Conservation (phyloP, 371 early-diverging fungal genomes). For the Lichtheimia ramosa region DNA sequence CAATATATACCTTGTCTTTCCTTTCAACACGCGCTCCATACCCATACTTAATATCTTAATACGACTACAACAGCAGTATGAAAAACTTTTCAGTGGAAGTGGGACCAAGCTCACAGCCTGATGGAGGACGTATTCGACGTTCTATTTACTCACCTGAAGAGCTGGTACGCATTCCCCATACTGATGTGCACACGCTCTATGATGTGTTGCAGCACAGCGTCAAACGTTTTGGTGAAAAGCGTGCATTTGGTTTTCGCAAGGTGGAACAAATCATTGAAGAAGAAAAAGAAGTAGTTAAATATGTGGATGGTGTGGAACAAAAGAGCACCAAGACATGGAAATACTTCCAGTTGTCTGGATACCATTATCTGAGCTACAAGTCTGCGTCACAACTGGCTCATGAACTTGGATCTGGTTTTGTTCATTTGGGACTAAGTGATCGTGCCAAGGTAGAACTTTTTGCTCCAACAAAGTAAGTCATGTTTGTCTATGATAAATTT, state of each 20-base stretch:
- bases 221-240: conserved; percentile 42
- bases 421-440: conserved; percentile 62
- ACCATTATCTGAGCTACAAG: conserved; percentile 66
- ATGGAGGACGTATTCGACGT: conserved; percentile 51
- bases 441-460: conserved; percentile 72
- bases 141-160: conserved; percentile 46
- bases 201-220: conserved; percentile 65
- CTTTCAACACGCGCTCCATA: neutral
- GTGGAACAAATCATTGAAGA: conserved; percentile 72
- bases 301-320: conserved; percentile 62
- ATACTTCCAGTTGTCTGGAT: conserved; percentile 73
- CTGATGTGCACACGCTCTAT: conserved; percentile 67
- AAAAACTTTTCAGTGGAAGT: conserved; percentile 21
- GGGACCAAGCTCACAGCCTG: conserved; percentile 18
- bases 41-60: no score
- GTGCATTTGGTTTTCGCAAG: conserved; percentile 67
- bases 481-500: neutral
- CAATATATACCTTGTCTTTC: neutral
- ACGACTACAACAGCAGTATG: conserved; percentile 6
- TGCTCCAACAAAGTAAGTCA: conserved; percentile 73
- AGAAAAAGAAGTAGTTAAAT: conserved; percentile 75
- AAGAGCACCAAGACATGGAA: conserved; percentile 85
- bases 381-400: conserved; percentile 51
- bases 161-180: conserved; percentile 49
- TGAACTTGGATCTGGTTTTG: conserved; percentile 69